Percentiles rank a stretch among this genome's conserved stretches.
phyloP scores from a whole-genome alignment of 129 eudicot species.

The Tagetes erecta region DNA sequence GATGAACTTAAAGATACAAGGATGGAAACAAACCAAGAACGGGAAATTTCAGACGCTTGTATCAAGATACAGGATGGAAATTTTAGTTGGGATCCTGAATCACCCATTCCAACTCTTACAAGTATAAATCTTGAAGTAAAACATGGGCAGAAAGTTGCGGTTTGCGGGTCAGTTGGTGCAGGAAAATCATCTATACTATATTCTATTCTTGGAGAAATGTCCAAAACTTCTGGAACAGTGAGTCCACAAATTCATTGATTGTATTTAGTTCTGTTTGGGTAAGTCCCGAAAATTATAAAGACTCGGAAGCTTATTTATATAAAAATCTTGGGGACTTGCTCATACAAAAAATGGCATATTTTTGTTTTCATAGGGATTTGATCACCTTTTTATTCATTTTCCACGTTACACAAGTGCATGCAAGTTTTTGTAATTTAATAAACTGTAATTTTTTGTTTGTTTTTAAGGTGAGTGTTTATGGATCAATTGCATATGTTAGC shows the following conservation, averaged over 20 bases:
- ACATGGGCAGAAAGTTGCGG: constrained; percentile 49
- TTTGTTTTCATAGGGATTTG: background rate
- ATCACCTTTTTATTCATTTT: background rate
- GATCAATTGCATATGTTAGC: constrained; percentile 79
- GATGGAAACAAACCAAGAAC: constrained; percentile 11
- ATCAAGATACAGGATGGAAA: constrained; percentile 37
- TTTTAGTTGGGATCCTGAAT: constrained; percentile 58
- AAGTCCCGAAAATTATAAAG: background rate
- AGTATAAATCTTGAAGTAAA: constrained; percentile 37
- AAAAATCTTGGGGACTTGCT: background rate
- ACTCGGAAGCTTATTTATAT: background rate
- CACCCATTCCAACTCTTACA: constrained; percentile 31
- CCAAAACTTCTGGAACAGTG: constrained; percentile 55
- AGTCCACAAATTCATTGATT: constrained; percentile 22
- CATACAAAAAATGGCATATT: background rate
- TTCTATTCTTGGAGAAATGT: constrained; percentile 72
- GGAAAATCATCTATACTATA: constrained; percentile 63
- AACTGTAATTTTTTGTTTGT: background rate
- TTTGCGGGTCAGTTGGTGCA: constrained; percentile 72
- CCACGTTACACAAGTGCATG: background rate
- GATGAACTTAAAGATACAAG: constrained; percentile 58
- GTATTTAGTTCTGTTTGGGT: background rate
- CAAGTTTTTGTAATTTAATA: background rate
- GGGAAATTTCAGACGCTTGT: constrained; percentile 18
- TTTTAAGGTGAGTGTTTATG: constrained; percentile 54